Evolutionary conservation across 2,329 filamentous ascomycete species (phyloP).

Genomic region (Penicillium psychrosexuale): DNA sequence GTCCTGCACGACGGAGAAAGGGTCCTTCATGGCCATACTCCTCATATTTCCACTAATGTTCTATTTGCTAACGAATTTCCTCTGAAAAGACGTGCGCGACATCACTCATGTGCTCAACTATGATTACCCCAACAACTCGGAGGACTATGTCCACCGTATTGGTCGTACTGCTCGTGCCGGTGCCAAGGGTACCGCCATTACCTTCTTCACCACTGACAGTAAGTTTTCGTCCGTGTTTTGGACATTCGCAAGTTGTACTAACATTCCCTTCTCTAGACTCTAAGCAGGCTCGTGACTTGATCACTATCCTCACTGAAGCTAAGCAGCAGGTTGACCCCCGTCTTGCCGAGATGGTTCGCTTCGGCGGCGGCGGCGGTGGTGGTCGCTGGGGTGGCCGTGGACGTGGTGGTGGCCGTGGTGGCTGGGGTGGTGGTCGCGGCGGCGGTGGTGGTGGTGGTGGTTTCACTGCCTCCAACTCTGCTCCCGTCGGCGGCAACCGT

Average conservation of each 20-base stretch:
- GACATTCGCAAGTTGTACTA: conserved; percentile 11
- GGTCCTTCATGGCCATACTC: conserved; percentile 47
- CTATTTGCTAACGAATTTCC: conserved; percentile 69
- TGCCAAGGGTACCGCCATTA: conserved; percentile 92
- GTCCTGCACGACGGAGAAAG: conserved; percentile 59
- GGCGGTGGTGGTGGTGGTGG: conserved; percentile 50
- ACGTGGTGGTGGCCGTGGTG: conserved; percentile 62
- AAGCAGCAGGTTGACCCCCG: conserved; percentile 98
- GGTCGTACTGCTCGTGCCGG: conserved; percentile 70
- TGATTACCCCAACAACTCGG: conserved; percentile 95
- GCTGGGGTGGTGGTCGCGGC: conserved; percentile 52
- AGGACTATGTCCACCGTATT: conserved; percentile 68
- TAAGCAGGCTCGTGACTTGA: conserved; percentile 95
- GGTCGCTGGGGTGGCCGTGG: conserved; percentile 63
- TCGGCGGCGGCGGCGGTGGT: conserved; percentile 77
- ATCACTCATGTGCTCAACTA: conserved; percentile 99
- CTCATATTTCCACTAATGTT: conserved; percentile 45
- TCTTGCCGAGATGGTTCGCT: conserved; percentile 92
- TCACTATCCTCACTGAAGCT: conserved; percentile 87
- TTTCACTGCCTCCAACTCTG: conserved; percentile 58
- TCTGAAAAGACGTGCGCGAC: conserved; percentile 94
- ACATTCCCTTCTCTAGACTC: conserved; percentile 56
- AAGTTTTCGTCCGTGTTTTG: conserved; percentile 47
- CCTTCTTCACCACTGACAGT: conserved; percentile 99
- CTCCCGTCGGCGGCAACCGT: conserved; percentile 55